phyloP scores from a whole-genome alignment of 805 yeast species.

The Cyberlindnera mississippiensis region DNA sequence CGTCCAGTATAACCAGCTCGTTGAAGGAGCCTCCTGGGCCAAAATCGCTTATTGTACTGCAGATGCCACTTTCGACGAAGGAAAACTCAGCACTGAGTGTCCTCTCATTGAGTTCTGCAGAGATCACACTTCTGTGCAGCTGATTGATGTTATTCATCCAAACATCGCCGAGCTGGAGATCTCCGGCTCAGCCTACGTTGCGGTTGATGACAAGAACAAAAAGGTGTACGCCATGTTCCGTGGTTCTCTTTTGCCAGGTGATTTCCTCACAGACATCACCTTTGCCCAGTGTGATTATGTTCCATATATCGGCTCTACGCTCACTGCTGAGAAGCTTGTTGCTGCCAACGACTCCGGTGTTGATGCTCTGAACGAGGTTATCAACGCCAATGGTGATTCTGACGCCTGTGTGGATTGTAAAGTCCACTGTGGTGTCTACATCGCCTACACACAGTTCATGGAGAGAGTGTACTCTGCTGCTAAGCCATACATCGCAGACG shows the following conservation, averaged over 20 bases:
- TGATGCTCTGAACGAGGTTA: conserved; percentile 4
- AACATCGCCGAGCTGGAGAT: conserved; percentile 32
- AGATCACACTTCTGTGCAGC: background rate
- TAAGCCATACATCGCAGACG: conserved; percentile 34
- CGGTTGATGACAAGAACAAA: conserved; percentile 41
- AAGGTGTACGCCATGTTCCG: conserved; percentile 51
- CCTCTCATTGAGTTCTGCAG: background rate
- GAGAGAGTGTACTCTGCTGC: conserved; percentile 34
- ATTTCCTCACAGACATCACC: conserved; percentile 58
- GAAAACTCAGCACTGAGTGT: background rate
- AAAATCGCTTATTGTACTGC: conserved; percentile 4
- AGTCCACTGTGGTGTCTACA: conserved; percentile 63
- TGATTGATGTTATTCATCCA: conserved; percentile 14
- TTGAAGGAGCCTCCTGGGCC: conserved; percentile 1
- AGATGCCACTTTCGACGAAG: background rate
- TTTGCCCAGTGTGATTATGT: conserved; percentile 41
- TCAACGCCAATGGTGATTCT: conserved; percentile 6
- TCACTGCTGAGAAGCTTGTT: background rate
- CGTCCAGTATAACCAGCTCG: conserved; percentile 2
- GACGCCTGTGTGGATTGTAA: conserved; percentile 45
- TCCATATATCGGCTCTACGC: conserved; percentile 3
- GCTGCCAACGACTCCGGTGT: too few species aligned
- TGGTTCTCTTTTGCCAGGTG: conserved; percentile 58
- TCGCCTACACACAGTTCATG: conserved; percentile 42
- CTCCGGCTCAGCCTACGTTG: conserved; percentile 52